Evolutionary conservation across 2,329 filamentous ascomycete species (phyloP), one percentile per base, ranked within the genome.

Genomic region (Sporothrix pseudoabietina): DNA sequence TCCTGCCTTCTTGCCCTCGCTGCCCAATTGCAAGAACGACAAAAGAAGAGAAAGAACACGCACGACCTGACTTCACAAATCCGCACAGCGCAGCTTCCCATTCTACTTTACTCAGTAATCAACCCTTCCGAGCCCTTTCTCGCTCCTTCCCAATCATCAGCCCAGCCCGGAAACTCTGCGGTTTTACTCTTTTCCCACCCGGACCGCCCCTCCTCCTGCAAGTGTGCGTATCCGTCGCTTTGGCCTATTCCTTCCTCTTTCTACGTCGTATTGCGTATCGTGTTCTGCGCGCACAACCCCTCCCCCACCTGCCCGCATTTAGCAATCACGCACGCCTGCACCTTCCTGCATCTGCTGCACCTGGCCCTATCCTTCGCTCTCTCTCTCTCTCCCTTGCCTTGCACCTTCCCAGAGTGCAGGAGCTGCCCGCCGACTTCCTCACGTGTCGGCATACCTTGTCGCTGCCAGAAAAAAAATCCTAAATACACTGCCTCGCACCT

Each of bases 231-330:
- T 49, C 19, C 66, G 30, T 39, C 63, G 65, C 65, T 44, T 44
- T 39, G 61, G 30, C 55, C 22, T 5, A 39, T 61, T 61, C 47
- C 35, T 19, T 49, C 63, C 35, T 22, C 32, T 35, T 70, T 70
- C 30, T 44, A 26, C 26, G 26, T 26, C 26, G 26, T 26, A 26
- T 26, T 26, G 26, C 26, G 26, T 26, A 55, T 63, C 44, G 32
- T 65, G 14, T 55, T 69, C 49, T 72, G n/a, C 30, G 52, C 19
- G 22, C 71, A 65, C 73, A 39, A 73, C 73, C 74, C 74, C 75
- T 75, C 73, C 75, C 74, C 75, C 75, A 74, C 75, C 71, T 75
- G 72, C 75, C 75, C 69, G 72, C 74, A 71, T 54, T 63, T 71
- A 52, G 59, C 72, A 44, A 35, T 22, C 26, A 61, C 39, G 26